These are phyloP conservation scores for Caloboletus firmus DNA, from an alignment of 1,284 basidiomycete species.

Conservation along the genomic window DNA sequence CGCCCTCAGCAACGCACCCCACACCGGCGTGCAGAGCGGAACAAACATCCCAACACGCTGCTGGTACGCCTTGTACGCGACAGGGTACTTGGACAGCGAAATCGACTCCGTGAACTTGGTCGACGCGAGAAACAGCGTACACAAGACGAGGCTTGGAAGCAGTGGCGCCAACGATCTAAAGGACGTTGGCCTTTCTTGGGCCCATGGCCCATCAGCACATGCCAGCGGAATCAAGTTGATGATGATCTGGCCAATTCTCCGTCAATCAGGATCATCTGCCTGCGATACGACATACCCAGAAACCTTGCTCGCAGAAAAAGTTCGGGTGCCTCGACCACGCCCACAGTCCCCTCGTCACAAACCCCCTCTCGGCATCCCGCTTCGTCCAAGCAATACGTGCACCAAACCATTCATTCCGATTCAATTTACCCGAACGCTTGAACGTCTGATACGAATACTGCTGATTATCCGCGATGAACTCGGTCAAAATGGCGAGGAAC, in stretches of 20 bases:
- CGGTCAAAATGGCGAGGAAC: slow-evolving; percentile 59
- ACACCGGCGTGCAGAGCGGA: slow-evolving; percentile 52
- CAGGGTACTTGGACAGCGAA: slow-evolving; percentile 73
- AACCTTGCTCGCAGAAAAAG: slow-evolving; percentile 84
- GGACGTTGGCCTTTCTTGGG: slow-evolving; percentile 28
- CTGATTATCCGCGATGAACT: slow-evolving; percentile 88
- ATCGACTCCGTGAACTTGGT: slow-evolving; percentile 83
- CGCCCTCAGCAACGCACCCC: slow-evolving; percentile 39
- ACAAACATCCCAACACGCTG: slow-evolving; percentile 82
- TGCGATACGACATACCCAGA: slow-evolving; percentile 63
- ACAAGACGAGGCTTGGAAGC: slow-evolving; percentile 57
- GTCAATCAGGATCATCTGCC: not conserved
- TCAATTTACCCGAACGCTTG: slow-evolving; percentile 60
- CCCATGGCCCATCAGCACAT: slow-evolving; percentile 42
- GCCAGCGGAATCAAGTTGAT: slow-evolving; percentile 68
- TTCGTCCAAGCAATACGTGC: slow-evolving; percentile 63
- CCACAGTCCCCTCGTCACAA: slow-evolving; percentile 84
- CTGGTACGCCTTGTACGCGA: slow-evolving; percentile 71
- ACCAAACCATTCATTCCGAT: slow-evolving; percentile 60
- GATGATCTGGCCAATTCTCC: slow-evolving; percentile 48
- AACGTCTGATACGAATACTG: slow-evolving; percentile 84
- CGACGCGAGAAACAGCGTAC: slow-evolving; percentile 69
- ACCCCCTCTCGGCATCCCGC: slow-evolving; percentile 76
- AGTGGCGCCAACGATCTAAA: slow-evolving; percentile 42
- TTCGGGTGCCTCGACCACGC: slow-evolving; percentile 88